Conservation (phyloP, 345 rosid genomes). For the Hevea brasiliensis region DNA sequence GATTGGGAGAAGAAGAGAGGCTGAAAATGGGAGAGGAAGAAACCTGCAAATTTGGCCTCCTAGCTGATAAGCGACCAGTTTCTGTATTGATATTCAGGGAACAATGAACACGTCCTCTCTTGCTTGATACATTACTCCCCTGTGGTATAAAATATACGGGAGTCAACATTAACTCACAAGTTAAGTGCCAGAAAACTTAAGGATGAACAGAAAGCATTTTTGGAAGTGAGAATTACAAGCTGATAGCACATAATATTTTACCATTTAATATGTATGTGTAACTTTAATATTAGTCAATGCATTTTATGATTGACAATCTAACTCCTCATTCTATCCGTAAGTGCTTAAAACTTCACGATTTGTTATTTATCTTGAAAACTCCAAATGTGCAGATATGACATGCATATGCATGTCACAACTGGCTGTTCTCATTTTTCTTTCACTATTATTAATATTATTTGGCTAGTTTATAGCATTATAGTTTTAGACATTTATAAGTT, state of each 20-base stretch:
- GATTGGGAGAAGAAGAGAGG: neutral
- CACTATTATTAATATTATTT: neutral
- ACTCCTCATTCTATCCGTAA: neutral
- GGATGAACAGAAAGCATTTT: neutral
- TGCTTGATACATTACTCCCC: constrained; percentile 83
- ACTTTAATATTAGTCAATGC: neutral
- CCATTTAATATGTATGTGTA: neutral
- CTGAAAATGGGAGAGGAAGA: neutral
- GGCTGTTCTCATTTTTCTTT: neutral
- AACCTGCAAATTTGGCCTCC: constrained; percentile 97
- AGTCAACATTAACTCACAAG: neutral
- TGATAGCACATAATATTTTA: neutral
- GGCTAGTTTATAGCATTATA: neutral
- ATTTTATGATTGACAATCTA: neutral
- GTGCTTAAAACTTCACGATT: constrained; percentile 1
- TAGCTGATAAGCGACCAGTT: constrained; percentile 97
- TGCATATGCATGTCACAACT: neutral
- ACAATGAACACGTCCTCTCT: constrained; percentile 86
- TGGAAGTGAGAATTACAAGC: neutral
- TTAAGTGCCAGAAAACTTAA: neutral
- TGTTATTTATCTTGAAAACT: neutral
- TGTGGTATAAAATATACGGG: constrained; percentile 17
- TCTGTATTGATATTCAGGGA: constrained; percentile 96
- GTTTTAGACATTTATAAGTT: neutral
- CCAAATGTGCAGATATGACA: neutral